A percentile compares a stretch with the other conserved stretches of the same genome.
These are phyloP conservation scores for Bacterosira constricta DNA, from an alignment of 108 stramenopile species.

Conservation along the genomic window DNA sequence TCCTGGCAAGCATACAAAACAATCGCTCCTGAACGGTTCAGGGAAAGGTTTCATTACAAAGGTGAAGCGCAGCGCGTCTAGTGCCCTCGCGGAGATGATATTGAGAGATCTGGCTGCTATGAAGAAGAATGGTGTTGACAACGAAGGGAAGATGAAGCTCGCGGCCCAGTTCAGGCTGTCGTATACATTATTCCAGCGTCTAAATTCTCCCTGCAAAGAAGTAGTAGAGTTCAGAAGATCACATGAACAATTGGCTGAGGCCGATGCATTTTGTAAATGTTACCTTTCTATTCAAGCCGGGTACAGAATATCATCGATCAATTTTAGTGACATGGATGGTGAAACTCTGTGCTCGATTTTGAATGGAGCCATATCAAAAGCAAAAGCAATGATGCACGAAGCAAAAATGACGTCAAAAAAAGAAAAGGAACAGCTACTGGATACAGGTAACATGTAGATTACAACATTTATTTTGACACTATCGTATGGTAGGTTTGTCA, in stretches of 20 bases:
- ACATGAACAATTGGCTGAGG: slow-evolving; percentile 47
- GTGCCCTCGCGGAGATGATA: slow-evolving; percentile 62
- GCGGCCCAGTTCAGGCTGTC: slow-evolving; percentile 58
- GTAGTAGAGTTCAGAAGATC: slow-evolving; percentile 49
- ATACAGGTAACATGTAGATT: no score
- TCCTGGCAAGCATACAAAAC: slow-evolving; percentile 57
- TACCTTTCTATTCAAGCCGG: slow-evolving; percentile 51
- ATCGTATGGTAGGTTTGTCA: no score
- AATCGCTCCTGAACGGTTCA: slow-evolving; percentile 55
- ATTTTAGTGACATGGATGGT: slow-evolving; percentile 32
- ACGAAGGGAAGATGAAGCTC: slow-evolving; percentile 22
- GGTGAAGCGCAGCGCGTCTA: slow-evolving; percentile 62
- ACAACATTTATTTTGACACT: no score
- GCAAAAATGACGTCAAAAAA: slow-evolving; percentile 4
- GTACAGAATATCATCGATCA: slow-evolving; percentile 38
- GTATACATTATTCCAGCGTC: slow-evolving; percentile 64
- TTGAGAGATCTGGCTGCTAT: slow-evolving; percentile 53
- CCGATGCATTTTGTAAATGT: slow-evolving; percentile 64
- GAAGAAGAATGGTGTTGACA: slow-evolving; percentile 43
- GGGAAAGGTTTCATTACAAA: slow-evolving; percentile 53
- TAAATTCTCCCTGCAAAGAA: slow-evolving; percentile 64
- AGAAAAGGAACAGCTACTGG: background rate
- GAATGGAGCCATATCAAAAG: slow-evolving; percentile 22
- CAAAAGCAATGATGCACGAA: slow-evolving; percentile 33
- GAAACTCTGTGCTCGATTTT: slow-evolving; percentile 35